These are phyloP conservation scores for Polygonum aviculare DNA, from an alignment of 148 eudicot species.

Conservation along the genomic window DNA sequence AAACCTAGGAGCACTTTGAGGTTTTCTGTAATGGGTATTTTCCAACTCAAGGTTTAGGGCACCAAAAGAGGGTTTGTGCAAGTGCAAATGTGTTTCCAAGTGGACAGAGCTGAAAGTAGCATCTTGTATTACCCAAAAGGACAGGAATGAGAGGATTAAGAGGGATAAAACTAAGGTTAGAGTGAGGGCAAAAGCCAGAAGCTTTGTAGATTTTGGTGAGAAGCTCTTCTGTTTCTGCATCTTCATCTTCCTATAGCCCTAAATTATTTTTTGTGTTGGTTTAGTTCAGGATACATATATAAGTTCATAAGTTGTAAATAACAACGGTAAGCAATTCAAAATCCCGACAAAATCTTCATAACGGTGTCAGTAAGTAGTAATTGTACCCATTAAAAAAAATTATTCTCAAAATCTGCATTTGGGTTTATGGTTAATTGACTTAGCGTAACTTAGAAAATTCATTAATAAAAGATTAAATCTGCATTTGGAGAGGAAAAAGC, in stretches of 20 bases:
- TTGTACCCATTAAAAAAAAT: neutral
- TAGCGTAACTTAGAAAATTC: neutral
- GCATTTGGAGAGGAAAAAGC: neutral
- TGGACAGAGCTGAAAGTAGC: constrained; percentile 20
- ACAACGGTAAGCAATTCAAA: constrained; percentile 6
- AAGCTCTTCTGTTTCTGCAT: constrained; percentile 70
- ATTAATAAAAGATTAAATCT: too few relatives aligned
- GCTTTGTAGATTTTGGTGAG: constrained; percentile 42
- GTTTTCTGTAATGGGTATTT: constrained; percentile 15
- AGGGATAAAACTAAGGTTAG: constrained; percentile 43
- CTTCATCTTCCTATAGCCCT: neutral
- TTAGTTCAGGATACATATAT: neutral
- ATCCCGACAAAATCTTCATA: neutral
- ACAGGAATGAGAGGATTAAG: constrained; percentile 36
- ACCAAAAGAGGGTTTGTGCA: constrained; percentile 26
- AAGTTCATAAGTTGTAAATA: too few relatives aligned
- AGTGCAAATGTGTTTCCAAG: constrained; percentile 30
- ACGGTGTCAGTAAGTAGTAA: constrained; percentile 2
- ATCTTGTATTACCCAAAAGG: constrained; percentile 35
- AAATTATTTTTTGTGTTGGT: neutral
- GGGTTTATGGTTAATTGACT: neutral
- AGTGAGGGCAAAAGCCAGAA: constrained; percentile 28
- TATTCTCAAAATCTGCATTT: neutral
- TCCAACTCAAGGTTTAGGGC: constrained; percentile 17
- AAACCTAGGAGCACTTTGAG: constrained; percentile 8